Percentiles rank a stretch among this genome's conserved stretches.
These are phyloP conservation scores for Botrytis byssoidea DNA, from an alignment of 2,329 filamentous ascomycete species.

Conservation along the genomic window DNA sequence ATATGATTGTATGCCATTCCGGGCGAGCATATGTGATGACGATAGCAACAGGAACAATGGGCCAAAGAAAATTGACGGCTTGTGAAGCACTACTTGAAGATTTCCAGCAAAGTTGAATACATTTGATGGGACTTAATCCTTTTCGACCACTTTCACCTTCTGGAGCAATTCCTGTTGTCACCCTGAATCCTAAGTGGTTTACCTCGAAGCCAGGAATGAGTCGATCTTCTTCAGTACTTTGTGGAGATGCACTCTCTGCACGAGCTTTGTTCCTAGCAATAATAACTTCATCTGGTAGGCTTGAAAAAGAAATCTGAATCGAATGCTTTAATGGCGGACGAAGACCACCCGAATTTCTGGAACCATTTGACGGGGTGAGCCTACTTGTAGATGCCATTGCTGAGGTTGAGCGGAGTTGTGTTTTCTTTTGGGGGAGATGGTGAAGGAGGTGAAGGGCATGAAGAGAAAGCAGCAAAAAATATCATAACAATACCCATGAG, in stretches of 20 bases:
- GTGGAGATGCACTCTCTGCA: background rate
- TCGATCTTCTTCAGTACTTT: conserved; percentile 1
- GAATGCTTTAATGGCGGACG: conserved; percentile 6
- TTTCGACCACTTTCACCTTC: conserved; percentile 67
- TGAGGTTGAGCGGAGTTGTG: background rate
- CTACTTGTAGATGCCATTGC: background rate
- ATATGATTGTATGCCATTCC: conserved; percentile 61
- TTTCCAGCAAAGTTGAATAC: conserved; percentile 61
- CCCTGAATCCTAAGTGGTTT: conserved; percentile 30
- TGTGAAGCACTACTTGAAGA: conserved; percentile 64
- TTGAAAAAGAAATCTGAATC: conserved; percentile 7
- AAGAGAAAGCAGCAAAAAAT: background rate
- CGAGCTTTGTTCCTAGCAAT: background rate
- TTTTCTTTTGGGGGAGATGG: too few species aligned
- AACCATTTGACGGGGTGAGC: background rate
- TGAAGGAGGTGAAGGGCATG: background rate
- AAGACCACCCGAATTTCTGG: background rate
- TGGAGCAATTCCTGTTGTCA: conserved; percentile 43
- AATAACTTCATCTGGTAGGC: background rate
- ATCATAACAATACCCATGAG: background rate
- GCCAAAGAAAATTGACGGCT: conserved; percentile 71
- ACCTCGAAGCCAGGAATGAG: conserved; percentile 18
- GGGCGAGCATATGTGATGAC: conserved; percentile 55
- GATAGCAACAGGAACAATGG: conserved; percentile 71
- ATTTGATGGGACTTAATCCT: conserved; percentile 62